A percentile compares a stretch with the other conserved stretches of the same genome.
These are phyloP conservation scores for Moricandia moricandioides DNA, from an alignment of 345 rosid genomes.

Conservation along the genomic window DNA sequence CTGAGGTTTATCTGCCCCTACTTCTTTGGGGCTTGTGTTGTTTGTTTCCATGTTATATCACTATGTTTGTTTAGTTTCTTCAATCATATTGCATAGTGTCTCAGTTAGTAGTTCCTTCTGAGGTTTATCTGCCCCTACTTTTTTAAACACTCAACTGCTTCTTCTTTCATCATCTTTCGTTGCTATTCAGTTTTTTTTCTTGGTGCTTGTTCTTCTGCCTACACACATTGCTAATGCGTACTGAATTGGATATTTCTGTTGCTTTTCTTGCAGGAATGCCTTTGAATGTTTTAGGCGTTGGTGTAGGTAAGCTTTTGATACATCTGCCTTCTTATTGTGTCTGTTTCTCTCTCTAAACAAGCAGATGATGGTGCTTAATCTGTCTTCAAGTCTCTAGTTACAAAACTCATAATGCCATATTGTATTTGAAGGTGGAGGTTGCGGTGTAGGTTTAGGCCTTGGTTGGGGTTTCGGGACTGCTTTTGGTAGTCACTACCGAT, in stretches of 20 bases:
- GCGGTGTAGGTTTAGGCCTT: slow-evolving; percentile 83
- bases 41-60: no score
- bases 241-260: slow-evolving; percentile 8
- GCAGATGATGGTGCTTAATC: not conserved
- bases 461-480: slow-evolving; percentile 90
- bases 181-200: no score
- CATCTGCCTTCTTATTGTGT: not conserved
- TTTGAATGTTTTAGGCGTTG: slow-evolving; percentile 70
- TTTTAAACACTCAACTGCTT: no score
- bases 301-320: slow-evolving; percentile 54
- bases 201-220: no score
- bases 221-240: not conserved
- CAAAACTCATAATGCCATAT: not conserved
- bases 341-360: not conserved
- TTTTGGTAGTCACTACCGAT: slow-evolving; percentile 76
- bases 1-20: no score
- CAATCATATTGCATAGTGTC: no score
- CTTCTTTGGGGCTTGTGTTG: no score
- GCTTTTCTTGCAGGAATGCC: slow-evolving; percentile 65
- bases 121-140: no score
- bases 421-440: slow-evolving; percentile 70
- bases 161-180: no score
- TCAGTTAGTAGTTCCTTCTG: no score
- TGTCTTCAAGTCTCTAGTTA: not conserved
- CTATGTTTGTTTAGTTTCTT: no score